phyloP scores from a whole-genome alignment of 2,329 filamentous ascomycete genomes.

The Rhynchosporium secalis region DNA sequence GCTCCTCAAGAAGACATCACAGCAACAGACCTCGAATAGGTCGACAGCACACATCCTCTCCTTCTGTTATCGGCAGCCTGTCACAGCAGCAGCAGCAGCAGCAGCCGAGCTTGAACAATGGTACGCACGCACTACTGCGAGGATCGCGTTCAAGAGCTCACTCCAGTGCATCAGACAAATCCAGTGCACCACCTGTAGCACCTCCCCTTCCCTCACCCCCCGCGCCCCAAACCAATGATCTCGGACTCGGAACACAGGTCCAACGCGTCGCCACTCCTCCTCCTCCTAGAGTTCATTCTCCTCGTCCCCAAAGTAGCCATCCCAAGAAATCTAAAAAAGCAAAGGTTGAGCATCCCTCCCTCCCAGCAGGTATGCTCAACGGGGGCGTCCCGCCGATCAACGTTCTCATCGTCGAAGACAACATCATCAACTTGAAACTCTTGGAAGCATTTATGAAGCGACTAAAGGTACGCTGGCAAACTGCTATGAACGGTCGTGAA shows the following conservation, averaged over 20 bases:
- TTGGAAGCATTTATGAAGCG: slow-evolving; percentile 95
- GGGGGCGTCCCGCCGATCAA: slow-evolving; percentile 92
- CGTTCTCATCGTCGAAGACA: slow-evolving; percentile 96
- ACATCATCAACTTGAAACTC: slow-evolving; percentile 93
- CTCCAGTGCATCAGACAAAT: slow-evolving; percentile 55
- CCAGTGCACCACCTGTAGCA: slow-evolving; percentile 45
- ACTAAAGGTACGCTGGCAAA: slow-evolving; percentile 93
- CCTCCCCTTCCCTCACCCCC: slow-evolving; percentile 55
- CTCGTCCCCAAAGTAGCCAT: slow-evolving; percentile 42
- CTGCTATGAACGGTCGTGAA: slow-evolving; percentile 92
- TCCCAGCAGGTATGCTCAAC: slow-evolving; percentile 69
- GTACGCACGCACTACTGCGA: slow-evolving; percentile 40
- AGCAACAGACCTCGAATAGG: slow-evolving; percentile 60
- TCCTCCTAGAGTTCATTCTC: slow-evolving; percentile 48
- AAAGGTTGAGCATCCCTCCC: slow-evolving; percentile 45
- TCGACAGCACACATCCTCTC: slow-evolving; percentile 78
- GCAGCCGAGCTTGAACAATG: slow-evolving; percentile 30
- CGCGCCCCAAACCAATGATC: slow-evolving; percentile 53
- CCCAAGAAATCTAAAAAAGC: slow-evolving; percentile 57
- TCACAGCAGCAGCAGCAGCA: slow-evolving; percentile 16
- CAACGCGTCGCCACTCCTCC: slow-evolving; percentile 45
- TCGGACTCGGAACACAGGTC: slow-evolving; percentile 44
- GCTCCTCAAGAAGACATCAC: slow-evolving; percentile 57
- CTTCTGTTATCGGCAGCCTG: slow-evolving; percentile 58
- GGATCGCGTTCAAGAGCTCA: slow-evolving; percentile 57